Percentiles rank a stretch among this genome's conserved stretches.
Conservation (phyloP, 495 filamentous ascomycete genomes). For the Lineolata rhizophorae region DNA sequence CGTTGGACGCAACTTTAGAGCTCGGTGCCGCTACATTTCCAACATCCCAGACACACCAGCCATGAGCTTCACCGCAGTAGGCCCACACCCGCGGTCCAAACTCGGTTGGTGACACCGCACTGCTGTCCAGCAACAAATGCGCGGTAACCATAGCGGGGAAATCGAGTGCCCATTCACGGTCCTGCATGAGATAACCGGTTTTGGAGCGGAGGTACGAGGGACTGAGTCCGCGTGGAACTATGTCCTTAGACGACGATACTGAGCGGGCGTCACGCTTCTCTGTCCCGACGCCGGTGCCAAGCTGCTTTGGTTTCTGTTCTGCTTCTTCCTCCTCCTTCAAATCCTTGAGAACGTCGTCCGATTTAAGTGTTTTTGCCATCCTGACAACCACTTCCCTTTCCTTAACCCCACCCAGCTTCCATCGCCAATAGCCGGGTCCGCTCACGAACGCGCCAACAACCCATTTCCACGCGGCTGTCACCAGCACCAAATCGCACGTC, state of each 20-base stretch:
- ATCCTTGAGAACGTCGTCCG: conserved; percentile 19
- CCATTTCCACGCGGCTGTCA: conserved; percentile 50
- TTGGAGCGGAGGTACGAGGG: conserved; percentile 34
- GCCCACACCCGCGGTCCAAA: too few species aligned
- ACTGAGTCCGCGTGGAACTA: too few species aligned
- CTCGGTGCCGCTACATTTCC: too few species aligned
- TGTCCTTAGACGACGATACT: too few species aligned
- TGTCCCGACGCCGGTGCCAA: too few species aligned
- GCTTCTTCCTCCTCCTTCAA: conserved; percentile 15
- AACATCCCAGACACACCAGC: too few species aligned
- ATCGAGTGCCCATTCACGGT: conserved; percentile 62
- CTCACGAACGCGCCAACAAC: conserved; percentile 45
- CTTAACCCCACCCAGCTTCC: conserved; percentile 43
- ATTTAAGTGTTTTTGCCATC: conserved; percentile 36
- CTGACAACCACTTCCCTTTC: conserved; percentile 55
- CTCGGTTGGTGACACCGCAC: too few species aligned
- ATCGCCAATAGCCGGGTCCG: conserved; percentile 42
- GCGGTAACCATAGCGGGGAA: conserved; percentile 51
- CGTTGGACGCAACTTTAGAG: too few species aligned
- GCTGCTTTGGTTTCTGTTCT: too few species aligned
- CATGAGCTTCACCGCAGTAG: too few species aligned
- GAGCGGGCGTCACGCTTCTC: too few species aligned
- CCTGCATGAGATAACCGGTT: conserved; percentile 62
- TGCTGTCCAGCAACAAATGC: too few species aligned
- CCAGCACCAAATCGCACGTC: conserved; percentile 46